Base-by-base conservation (phyloP, 768 basidiomycete genomes). In the Amanita pseudoporphyria region DNA sequence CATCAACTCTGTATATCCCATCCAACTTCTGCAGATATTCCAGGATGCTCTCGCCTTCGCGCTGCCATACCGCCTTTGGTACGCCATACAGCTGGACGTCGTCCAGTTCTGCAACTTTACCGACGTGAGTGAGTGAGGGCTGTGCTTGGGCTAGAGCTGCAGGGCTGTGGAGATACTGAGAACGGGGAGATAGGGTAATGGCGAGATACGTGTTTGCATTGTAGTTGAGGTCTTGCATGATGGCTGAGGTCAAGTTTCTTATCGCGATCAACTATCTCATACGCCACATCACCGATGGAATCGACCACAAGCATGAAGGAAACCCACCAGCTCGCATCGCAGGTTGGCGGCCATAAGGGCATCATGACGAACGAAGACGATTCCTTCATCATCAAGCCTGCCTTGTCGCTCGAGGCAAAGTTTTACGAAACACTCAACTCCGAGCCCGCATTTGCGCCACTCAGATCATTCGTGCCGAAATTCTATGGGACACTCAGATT, bases 301-400 rank as follows among this genome's bases (percentile, higher is more conserved):
- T 49, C 52, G 47, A 49, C 44, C 14, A 41, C 49, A 45, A 57
- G 61, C 12, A 6, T 19, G 10, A 2, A 9, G 21, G 14, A 16
- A 6, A 16, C 26, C 3, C 63, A 60, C 4, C 53, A 73, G 2
- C 69, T 84, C 21, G 61, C 62, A 9, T 66, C 74, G 16, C 86
- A 92, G 66, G 89, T 94, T 44, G 89, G 86, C 16, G 91, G 91
- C 0, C 92, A 95, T 58, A 62, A 77, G 3, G 82, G 84, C 16
- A 76, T 94, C n/a, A 70, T 78, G 38, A 70, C 79, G 5, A 80
- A 78, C 3, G 82, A 81, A 53, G 84, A 88, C 56, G 81, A 78
- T 12, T 81, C 80, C 1, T 77, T 91, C n/a, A 65, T 95, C 37
- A 82, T 92, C 69, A 94, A 95, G 64, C 79, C 83, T 5, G 77